Conservation (phyloP, 345 rosid genomes). For the Dimocarpus longan region DNA sequence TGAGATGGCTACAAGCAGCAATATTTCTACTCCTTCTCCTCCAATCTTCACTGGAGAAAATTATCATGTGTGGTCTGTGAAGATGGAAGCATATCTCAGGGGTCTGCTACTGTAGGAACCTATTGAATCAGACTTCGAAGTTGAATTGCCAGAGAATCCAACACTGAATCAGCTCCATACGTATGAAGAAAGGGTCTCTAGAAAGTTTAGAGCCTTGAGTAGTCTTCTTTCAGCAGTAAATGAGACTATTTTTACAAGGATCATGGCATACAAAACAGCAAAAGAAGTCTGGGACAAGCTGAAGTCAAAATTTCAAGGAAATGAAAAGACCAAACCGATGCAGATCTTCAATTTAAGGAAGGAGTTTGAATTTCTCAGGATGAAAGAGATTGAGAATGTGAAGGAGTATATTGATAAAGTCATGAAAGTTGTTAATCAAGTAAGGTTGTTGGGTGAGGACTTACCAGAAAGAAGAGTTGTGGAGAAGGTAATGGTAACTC, state of each 20-base stretch:
- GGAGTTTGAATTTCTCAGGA: neutral
- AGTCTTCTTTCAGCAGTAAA: neutral
- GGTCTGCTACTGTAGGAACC: neutral
- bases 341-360: neutral
- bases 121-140: neutral
- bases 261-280: too few relatives aligned
- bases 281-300: too few relatives aligned
- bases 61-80: neutral
- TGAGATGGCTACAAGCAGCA: too few relatives aligned
- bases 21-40: neutral
- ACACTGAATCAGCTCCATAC: neutral
- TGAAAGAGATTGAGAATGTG: neutral
- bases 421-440: neutral
- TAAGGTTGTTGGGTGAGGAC: neutral
- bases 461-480: neutral
- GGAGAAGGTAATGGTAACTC: neutral
- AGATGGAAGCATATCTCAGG: neutral
- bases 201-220: neutral
- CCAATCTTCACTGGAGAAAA: neutral
- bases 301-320: too few relatives aligned
- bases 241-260: neutral
- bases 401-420: neutral
- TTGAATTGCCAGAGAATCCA: neutral
- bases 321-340: too few relatives aligned
- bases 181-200: neutral